These are phyloP conservation scores for Babesia sp. DNA, from an alignment of 169 alveolate genomes.

Conservation along the genomic window DNA sequence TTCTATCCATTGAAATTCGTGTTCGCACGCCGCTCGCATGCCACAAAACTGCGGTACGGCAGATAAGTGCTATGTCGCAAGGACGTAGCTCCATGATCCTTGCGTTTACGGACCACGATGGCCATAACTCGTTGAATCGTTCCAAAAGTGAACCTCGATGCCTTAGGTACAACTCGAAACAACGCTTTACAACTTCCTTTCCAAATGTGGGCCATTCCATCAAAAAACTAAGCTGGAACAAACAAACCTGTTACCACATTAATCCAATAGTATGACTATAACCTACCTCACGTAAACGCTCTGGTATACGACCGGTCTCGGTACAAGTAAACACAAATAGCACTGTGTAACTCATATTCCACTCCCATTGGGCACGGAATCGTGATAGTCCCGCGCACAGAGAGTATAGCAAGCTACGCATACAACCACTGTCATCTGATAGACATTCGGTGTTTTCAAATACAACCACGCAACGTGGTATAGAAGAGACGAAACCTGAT, in stretches of 20 bases:
- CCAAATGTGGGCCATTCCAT: not conserved
- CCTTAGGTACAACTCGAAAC: conserved; percentile 50
- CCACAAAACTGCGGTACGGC: conserved; percentile 37
- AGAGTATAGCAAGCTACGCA: conserved; percentile 30
- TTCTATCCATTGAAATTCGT: not conserved
- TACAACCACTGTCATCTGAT: conserved; percentile 12
- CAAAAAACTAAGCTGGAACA: not conserved
- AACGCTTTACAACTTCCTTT: not conserved
- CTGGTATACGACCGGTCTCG: conserved; percentile 7
- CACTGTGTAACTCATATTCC: conserved; percentile 8
- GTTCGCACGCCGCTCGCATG: not conserved
- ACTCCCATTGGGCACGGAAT: conserved; percentile 12
- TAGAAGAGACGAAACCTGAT: not conserved
- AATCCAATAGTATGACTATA: not conserved
- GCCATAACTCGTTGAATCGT: conserved; percentile 32
- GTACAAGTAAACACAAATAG: conserved; percentile 48
- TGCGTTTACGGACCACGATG: conserved; percentile 4
- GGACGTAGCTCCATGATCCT: conserved; percentile 1
- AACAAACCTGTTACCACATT: not conserved
- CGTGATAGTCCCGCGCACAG: conserved; percentile 30
- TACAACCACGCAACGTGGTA: conserved; percentile 39
- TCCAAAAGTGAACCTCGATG: conserved; percentile 35
- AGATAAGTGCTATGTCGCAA: conserved; percentile 17
- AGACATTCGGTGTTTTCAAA: conserved; percentile 44
- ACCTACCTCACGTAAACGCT: conserved; percentile 38